Evolutionary conservation across 78 protist species (phyloP).

Genomic region (Pelomyxa schiedti): DNA sequence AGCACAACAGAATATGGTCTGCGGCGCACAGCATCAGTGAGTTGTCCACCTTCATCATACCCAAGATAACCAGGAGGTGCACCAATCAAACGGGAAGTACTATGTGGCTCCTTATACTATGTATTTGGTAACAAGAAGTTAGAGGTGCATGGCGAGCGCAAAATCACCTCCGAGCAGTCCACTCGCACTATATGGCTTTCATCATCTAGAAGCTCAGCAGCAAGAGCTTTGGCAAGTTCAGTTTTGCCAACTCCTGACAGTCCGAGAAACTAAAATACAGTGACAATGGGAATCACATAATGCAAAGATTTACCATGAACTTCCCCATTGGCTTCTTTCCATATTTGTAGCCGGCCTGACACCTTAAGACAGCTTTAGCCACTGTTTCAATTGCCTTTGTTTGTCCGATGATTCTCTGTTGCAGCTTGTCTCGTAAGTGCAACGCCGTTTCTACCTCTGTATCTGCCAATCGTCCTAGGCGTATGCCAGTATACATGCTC

Average conservation of each 20-base stretch:
- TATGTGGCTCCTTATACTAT: conserved; percentile 89
- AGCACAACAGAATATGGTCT: conserved; percentile 91
- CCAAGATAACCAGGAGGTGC: conserved; percentile 99
- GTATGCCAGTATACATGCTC: conserved; percentile 93
- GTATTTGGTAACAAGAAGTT: too few relatives aligned
- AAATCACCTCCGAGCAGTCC: conserved; percentile 98
- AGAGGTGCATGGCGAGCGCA: too few relatives aligned
- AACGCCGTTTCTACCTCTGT: conserved; percentile 76
- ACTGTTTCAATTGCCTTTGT: conserved; percentile 89
- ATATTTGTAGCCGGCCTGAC: conserved; percentile 83
- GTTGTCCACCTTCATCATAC: conserved; percentile 96
- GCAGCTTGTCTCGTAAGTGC: conserved; percentile 50
- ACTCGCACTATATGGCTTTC: conserved; percentile 84
- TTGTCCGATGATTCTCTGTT: conserved; percentile 93
- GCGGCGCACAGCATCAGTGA: conserved; percentile 96
- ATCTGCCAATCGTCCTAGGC: conserved; percentile 68
- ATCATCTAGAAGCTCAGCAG: conserved; percentile 82
- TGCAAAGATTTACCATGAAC: too few relatives aligned
- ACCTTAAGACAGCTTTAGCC: conserved; percentile 81
- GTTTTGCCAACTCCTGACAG: conserved; percentile 96
- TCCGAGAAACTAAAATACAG: too few relatives aligned
- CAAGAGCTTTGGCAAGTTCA: conserved; percentile 91
- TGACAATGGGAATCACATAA: too few relatives aligned
- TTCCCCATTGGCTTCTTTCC: conserved; percentile 77
- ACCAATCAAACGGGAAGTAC: conserved; percentile 91